Percentiles rank a stretch among this genome's conserved stretches.
phyloP scores from a whole-genome alignment of 352 stramenopile genomes.

The Phytophthora nicotianae region DNA sequence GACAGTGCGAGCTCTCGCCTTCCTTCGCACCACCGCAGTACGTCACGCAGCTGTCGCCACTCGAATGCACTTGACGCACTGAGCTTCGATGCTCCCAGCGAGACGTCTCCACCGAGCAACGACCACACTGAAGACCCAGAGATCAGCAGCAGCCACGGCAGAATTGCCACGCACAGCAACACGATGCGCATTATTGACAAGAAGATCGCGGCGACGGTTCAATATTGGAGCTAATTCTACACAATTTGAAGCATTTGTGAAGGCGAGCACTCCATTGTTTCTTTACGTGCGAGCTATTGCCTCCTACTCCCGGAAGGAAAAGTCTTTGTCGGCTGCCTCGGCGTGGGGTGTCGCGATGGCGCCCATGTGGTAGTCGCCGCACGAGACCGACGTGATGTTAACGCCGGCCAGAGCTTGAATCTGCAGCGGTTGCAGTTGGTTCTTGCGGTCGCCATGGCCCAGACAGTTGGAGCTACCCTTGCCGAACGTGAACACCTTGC shows the following conservation, averaged over 20 bases:
- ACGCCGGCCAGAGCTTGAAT: constrained; percentile 65
- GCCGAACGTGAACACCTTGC: constrained; percentile 89
- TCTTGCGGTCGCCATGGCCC: constrained; percentile 89
- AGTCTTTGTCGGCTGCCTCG: constrained; percentile 80
- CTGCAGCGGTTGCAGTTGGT: constrained; percentile 87
- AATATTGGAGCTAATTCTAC: too few species aligned
- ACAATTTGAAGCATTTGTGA: constrained; percentile 13
- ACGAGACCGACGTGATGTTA: constrained; percentile 76
- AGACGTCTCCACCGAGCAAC: not conserved
- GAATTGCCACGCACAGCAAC: constrained; percentile 21
- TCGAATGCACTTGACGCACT: constrained; percentile 16
- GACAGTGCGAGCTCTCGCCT: constrained; percentile 11
- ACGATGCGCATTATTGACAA: constrained; percentile 25
- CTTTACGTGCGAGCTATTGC: constrained; percentile 20
- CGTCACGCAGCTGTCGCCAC: constrained; percentile 18
- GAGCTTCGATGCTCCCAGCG: constrained; percentile 3
- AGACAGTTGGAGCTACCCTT: constrained; percentile 89
- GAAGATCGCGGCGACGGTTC: constrained; percentile 32
- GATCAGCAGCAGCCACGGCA: constrained; percentile 25
- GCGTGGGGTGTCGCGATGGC: constrained; percentile 75
- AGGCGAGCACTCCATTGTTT: constrained; percentile 18
- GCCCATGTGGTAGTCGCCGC: constrained; percentile 89
- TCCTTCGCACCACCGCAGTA: constrained; percentile 28
- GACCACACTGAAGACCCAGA: constrained; percentile 8
- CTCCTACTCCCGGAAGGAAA: constrained; percentile 71